phyloP scores from a whole-genome alignment of 2,329 filamentous ascomycete genomes.

The Fusarium temperatum region DNA sequence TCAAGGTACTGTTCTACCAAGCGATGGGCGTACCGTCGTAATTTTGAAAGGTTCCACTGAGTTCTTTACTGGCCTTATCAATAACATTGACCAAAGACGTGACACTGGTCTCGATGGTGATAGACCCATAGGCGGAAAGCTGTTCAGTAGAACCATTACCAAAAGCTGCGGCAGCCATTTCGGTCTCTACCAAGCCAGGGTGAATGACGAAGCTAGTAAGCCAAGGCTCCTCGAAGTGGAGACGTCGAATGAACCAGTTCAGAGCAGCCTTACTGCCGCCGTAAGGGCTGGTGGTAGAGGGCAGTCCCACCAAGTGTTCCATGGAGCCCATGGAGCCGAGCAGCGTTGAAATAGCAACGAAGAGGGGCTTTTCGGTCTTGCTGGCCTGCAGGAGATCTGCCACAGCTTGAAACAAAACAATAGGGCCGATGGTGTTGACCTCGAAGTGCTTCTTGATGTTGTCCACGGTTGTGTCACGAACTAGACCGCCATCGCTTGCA shows the following conservation, averaged over 20 bases:
- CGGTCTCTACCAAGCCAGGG: background rate
- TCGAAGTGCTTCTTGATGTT: background rate
- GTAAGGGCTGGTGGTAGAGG: background rate
- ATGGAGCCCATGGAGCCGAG: background rate
- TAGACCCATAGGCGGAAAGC: background rate
- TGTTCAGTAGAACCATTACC: fast-evolving
- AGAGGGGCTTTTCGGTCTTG: background rate
- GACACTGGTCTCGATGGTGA: background rate
- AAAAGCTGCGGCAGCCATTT: fast-evolving
- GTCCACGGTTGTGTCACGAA: background rate
- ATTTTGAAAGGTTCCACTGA: background rate
- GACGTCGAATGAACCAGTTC: background rate
- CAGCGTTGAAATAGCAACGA: background rate
- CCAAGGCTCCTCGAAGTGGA: background rate
- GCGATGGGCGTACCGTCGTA: background rate
- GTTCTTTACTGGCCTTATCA: background rate
- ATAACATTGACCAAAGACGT: fast-evolving
- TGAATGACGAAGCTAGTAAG: background rate
- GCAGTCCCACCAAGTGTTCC: background rate
- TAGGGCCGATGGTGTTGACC: background rate
- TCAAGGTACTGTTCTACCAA: background rate
- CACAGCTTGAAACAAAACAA: background rate
- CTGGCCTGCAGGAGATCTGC: background rate
- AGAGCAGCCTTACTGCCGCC: background rate
- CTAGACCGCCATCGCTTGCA: background rate